Conservation (phyloP, 2,329 filamentous ascomycete species). For the Neopestalotiopsis rosae region DNA sequence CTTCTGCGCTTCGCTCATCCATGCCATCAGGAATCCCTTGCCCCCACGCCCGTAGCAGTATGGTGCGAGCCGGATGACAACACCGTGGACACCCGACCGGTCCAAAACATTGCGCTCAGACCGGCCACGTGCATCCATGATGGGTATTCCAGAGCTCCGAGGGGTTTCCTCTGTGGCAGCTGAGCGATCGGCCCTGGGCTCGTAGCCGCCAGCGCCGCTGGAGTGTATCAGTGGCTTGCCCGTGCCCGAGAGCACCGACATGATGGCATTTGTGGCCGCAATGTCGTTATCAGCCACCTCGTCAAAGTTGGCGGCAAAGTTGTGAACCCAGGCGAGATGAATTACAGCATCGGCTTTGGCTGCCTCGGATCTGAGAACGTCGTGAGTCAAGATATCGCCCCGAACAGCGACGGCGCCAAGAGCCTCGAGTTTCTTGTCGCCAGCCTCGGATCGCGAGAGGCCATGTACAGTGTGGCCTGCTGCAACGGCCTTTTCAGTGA, state of each 20-base stretch:
- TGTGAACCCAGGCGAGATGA: slow-evolving; percentile 41
- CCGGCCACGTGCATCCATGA: slow-evolving; percentile 25
- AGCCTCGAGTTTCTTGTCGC: slow-evolving; percentile 40
- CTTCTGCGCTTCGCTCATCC: slow-evolving; percentile 33
- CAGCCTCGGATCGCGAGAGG: slow-evolving; percentile 43
- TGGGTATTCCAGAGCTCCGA: slow-evolving; percentile 21
- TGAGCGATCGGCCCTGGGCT: slow-evolving; percentile 29
- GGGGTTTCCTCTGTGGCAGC: slow-evolving; percentile 27
- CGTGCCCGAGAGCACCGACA: slow-evolving; percentile 37
- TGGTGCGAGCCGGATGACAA: slow-evolving; percentile 44
- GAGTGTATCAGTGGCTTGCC: slow-evolving; percentile 42
- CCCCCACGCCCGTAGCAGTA: slow-evolving; percentile 50
- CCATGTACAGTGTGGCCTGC: slow-evolving; percentile 46
- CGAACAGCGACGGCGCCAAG: slow-evolving; percentile 45
- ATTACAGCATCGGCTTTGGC: slow-evolving; percentile 48
- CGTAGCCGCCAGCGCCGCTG: slow-evolving; percentile 38
- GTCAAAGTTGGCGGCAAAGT: slow-evolving; percentile 32
- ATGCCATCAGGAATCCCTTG: slow-evolving; percentile 40
- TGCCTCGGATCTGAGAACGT: slow-evolving; percentile 43
- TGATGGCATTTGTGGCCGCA: slow-evolving; percentile 44
- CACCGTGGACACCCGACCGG: slow-evolving; percentile 39
- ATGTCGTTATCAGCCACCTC: slow-evolving; percentile 37
- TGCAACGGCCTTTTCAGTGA: slow-evolving; percentile 41
- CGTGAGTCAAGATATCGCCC: slow-evolving; percentile 44
- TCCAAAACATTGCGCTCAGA: slow-evolving; percentile 38